Conservation (phyloP, 805 yeast genomes). For the Sungouiozyma ichnusensis region DNA sequence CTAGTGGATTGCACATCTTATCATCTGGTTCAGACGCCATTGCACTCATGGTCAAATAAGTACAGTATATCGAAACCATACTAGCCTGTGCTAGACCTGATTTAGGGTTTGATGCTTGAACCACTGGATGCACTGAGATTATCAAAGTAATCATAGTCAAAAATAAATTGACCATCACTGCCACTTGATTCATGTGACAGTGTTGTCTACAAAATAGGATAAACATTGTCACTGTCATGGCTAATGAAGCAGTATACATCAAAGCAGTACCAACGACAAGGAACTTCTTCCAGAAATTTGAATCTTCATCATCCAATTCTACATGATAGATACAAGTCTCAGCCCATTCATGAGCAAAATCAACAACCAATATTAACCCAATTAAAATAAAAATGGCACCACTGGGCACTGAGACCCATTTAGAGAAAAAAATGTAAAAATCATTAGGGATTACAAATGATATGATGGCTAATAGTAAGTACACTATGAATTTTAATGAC, state of each 20-base stretch:
- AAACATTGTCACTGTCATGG: constrained; percentile 71
- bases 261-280: constrained; percentile 77
- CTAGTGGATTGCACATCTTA: constrained; percentile 79
- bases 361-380: constrained; percentile 83
- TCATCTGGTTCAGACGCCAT: constrained; percentile 97
- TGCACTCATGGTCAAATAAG: constrained; percentile 83
- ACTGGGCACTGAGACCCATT: constrained; percentile 72
- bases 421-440: constrained; percentile 85
- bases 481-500: constrained; percentile 59
- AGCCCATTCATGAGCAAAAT: constrained; percentile 98
- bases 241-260: constrained; percentile 70
- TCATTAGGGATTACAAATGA: constrained; percentile 78
- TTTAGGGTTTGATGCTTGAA: constrained; percentile 87
- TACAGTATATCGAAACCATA: constrained; percentile 89
- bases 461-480: constrained; percentile 45
- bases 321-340: constrained; percentile 87
- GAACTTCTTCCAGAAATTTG: constrained; percentile 63
- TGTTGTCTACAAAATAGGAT: constrained; percentile 70
- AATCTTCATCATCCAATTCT: constrained; percentile 60
- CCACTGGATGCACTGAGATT: constrained; percentile 66
- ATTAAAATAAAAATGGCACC: constrained; percentile 80
- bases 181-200: constrained; percentile 83
- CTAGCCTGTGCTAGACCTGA: constrained; percentile 96
- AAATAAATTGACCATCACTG: constrained; percentile 66
- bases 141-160: constrained; percentile 54